A percentile compares a stretch with the other conserved stretches of the same genome.
phyloP scores from a whole-genome alignment of 225 moss, liverwort and hornwort genomes.

The Lunularia cruciata region DNA sequence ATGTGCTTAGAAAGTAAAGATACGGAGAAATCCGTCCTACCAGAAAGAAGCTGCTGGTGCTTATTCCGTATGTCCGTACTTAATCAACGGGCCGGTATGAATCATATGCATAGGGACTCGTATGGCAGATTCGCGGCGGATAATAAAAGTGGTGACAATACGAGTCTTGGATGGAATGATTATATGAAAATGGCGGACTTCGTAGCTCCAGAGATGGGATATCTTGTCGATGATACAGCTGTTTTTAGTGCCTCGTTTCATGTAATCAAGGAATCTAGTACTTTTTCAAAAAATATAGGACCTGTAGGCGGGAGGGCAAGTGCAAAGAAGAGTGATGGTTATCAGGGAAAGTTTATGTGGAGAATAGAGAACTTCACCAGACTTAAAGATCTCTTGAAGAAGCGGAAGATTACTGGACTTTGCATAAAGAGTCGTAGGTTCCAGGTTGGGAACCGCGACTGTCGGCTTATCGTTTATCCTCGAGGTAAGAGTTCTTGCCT shows the following conservation, averaged over 20 bases:
- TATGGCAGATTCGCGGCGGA: constrained; percentile 99
- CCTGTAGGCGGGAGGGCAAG: constrained; percentile 65
- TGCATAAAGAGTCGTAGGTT: constrained; percentile 99
- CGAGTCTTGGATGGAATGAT: constrained; percentile 99
- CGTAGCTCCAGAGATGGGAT: constrained; percentile 96
- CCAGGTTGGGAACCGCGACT: constrained; percentile 99
- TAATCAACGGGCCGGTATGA: constrained; percentile 97
- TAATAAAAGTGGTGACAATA: constrained; percentile 98
- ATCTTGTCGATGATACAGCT: constrained; percentile 93
- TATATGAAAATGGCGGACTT: constrained; percentile 99
- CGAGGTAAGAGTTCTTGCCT: constrained; percentile 86
- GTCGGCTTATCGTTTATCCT: constrained; percentile 98
- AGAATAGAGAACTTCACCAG: constrained; percentile 99
- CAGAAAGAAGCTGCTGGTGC: constrained; percentile 99
- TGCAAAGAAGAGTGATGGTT: constrained; percentile 91
- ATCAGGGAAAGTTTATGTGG: constrained; percentile 99
- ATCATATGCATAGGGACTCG: constrained; percentile 99
- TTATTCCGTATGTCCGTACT: constrained; percentile 97
- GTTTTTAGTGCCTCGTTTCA: constrained; percentile 99
- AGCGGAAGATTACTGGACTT: constrained; percentile 97
- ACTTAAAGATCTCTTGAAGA: constrained; percentile 96
- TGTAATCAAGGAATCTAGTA: constrained; percentile 98
- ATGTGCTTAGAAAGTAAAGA: constrained; percentile 99
- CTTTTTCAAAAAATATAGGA: constrained; percentile 88
- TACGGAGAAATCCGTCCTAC: constrained; percentile 93